Evolutionary conservation across 345 rosid genomes (phyloP).

Genomic region (Aegle marmelos): DNA sequence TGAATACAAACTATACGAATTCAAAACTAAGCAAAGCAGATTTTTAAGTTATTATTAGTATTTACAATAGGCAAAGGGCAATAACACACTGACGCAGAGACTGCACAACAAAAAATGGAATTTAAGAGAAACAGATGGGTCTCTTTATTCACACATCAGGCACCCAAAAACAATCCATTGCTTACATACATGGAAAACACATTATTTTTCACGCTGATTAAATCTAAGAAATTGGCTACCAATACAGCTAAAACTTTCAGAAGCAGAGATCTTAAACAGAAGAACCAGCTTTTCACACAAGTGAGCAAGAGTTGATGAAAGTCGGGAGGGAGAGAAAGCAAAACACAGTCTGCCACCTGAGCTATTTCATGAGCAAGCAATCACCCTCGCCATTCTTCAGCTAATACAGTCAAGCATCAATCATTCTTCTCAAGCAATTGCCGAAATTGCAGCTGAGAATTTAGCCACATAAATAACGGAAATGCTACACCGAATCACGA

Average conservation of each 20-base stretch:
- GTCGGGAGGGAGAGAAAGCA: slow-evolving; percentile 6
- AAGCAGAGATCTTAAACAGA: slow-evolving; percentile 37
- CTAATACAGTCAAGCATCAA: neutral
- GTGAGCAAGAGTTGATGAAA: slow-evolving; percentile 26
- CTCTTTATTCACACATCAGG: slow-evolving; percentile 49
- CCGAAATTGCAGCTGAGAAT: slow-evolving; percentile 10
- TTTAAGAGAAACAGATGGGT: slow-evolving; percentile 25
- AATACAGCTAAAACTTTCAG: slow-evolving; percentile 22
- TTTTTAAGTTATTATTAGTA: neutral
- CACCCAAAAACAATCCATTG: slow-evolving; percentile 33
- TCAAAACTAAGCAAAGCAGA: neutral
- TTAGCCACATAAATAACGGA: neutral
- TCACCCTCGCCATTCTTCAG: neutral
- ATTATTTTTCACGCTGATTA: slow-evolving; percentile 40
- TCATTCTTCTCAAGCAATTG: neutral
- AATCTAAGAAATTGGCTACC: slow-evolving; percentile 39
- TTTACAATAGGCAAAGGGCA: neutral
- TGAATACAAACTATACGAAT: neutral
- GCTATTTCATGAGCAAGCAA: neutral
- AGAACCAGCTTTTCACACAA: slow-evolving; percentile 26
- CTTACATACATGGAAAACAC: slow-evolving; percentile 36
- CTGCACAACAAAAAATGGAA: neutral
- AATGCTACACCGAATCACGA: neutral
- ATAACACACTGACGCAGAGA: neutral
- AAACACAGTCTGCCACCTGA: slow-evolving; percentile 7